These are phyloP conservation scores for Pseudoscleropodium purum DNA, from an alignment of 225 moss, liverwort and hornwort genomes.

Conservation along the genomic window DNA sequence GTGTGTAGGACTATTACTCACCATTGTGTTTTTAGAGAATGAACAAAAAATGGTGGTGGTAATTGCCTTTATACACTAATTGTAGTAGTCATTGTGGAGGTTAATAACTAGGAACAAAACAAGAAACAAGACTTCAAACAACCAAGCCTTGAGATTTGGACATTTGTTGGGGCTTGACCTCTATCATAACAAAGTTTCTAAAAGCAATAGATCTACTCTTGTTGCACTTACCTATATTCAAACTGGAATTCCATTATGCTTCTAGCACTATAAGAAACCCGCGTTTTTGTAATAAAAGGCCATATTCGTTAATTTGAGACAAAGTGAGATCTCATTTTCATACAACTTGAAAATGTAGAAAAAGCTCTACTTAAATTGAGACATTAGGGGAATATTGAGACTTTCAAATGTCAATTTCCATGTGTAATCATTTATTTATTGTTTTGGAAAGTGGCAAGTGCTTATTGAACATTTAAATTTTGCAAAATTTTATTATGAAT, in stretches of 20 bases:
- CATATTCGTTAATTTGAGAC: too few species aligned
- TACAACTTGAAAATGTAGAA: too few species aligned
- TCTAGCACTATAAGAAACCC: too few species aligned
- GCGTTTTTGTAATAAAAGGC: too few species aligned
- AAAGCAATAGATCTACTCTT: not conserved
- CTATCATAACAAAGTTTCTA: not conserved
- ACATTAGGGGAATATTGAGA: too few species aligned
- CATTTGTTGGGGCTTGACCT: not conserved
- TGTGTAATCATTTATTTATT: too few species aligned
- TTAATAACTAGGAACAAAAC: not conserved
- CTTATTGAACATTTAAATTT: too few species aligned
- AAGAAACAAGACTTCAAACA: rapidly evolving
- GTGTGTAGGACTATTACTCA: not conserved
- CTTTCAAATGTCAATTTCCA: too few species aligned
- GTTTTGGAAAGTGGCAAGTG: too few species aligned
- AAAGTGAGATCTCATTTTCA: too few species aligned
- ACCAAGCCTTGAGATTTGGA: not conserved
- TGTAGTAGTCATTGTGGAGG: not conserved
- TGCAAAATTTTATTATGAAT: too few species aligned
- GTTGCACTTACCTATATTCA: not conserved
- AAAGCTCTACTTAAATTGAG: too few species aligned
- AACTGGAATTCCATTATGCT: not conserved
- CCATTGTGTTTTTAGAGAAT: not conserved
- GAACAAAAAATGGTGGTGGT: not conserved
- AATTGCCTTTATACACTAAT: not conserved